These are phyloP conservation scores for Dictyostelium brefeldianum DNA, from an alignment of 78 protist genomes.

Conservation along the genomic window DNA sequence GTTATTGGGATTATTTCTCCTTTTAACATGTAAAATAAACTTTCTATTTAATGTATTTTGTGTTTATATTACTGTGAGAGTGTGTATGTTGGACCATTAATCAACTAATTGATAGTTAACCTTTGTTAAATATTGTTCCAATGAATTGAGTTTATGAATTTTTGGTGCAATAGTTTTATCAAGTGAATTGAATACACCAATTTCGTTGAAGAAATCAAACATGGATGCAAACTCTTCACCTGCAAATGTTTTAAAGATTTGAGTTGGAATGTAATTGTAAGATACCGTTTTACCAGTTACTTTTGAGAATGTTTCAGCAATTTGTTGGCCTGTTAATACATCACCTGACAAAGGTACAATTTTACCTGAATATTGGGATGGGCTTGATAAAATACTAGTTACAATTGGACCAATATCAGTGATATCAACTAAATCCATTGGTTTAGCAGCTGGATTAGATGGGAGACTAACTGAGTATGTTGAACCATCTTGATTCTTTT, in stretches of 20 bases:
- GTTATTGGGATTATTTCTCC: too few species aligned
- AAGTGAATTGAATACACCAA: background rate
- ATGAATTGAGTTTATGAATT: background rate
- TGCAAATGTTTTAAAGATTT: background rate
- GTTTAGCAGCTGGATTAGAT: background rate
- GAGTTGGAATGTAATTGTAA: background rate
- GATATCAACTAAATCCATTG: constrained; percentile 10
- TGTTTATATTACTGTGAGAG: too few species aligned
- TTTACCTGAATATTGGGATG: background rate
- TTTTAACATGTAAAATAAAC: too few species aligned
- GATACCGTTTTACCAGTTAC: background rate
- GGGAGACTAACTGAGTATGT: background rate
- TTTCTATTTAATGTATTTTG: too few species aligned
- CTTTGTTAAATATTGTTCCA: constrained; percentile 1
- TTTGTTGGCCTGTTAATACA: background rate
- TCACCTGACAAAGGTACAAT: background rate
- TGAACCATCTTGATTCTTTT: background rate
- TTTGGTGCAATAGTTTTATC: constrained; percentile 17
- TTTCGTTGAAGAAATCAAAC: background rate
- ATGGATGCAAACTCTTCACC: background rate
- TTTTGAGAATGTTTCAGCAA: background rate
- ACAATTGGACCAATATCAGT: constrained; percentile 1
- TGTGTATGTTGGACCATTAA: too few species aligned
- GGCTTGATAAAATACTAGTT: background rate
- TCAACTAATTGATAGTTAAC: background rate